Percentiles rank a stretch among this genome's conserved stretches.
These are phyloP conservation scores for Sungouiella thailandica DNA, from an alignment of 805 yeast genomes.

Conservation along the genomic window DNA sequence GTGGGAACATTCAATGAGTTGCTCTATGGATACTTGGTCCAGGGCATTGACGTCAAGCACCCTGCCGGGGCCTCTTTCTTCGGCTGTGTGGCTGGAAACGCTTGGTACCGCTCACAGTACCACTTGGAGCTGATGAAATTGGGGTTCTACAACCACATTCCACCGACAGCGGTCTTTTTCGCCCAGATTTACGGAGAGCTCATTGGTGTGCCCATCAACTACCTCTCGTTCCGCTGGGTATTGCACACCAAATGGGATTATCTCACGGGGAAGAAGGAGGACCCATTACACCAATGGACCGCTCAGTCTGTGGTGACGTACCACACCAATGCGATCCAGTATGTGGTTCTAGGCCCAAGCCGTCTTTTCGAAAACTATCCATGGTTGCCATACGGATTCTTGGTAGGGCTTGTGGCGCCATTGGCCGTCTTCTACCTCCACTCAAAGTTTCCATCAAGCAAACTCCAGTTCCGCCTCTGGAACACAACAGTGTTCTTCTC, in stretches of 20 bases:
- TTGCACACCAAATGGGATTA: slow-evolving; percentile 34
- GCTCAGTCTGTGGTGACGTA: slow-evolving; percentile 39
- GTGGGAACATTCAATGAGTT: slow-evolving; percentile 50
- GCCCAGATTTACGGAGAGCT: slow-evolving; percentile 50
- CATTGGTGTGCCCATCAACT: slow-evolving; percentile 50
- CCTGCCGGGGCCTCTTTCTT: slow-evolving; percentile 47
- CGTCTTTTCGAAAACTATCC: slow-evolving; percentile 40
- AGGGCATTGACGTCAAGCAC: slow-evolving; percentile 27
- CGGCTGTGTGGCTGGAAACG: slow-evolving; percentile 51
- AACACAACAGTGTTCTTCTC: slow-evolving; percentile 48
- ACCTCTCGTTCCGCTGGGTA: slow-evolving; percentile 45
- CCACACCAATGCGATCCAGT: slow-evolving; percentile 48
- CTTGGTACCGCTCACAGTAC: slow-evolving; percentile 48
- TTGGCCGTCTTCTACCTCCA: slow-evolving; percentile 26
- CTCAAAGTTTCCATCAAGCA: slow-evolving; percentile 19
- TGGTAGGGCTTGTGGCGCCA: slow-evolving; percentile 37
- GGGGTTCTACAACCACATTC: slow-evolving; percentile 50
- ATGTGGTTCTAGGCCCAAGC: slow-evolving; percentile 47
- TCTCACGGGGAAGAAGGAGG: slow-evolving; percentile 28
- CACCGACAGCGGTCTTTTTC: slow-evolving; percentile 46
- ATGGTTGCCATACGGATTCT: slow-evolving; percentile 41
- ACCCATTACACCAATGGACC: slow-evolving; percentile 50
- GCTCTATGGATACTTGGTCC: slow-evolving; percentile 43
- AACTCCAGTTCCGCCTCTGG: slow-evolving; percentile 29
- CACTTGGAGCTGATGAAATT: slow-evolving; percentile 36